phyloP scores from a whole-genome alignment of 306 rosid species.

The Trifolium pratense region DNA sequence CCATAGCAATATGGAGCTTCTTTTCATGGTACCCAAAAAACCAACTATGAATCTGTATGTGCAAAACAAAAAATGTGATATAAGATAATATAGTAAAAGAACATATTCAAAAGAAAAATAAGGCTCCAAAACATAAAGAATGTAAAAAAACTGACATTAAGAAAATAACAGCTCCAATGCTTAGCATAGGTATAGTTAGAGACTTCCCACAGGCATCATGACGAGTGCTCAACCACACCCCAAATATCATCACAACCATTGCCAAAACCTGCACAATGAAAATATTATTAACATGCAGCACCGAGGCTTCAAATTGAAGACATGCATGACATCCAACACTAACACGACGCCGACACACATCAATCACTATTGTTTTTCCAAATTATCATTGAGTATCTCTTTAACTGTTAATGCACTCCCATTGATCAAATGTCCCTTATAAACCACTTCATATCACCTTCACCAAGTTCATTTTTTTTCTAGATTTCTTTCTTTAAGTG shows the following conservation, averaged over 20 bases:
- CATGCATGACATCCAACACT: too few relatives aligned
- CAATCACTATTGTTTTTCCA: too few relatives aligned
- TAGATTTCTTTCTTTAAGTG: too few relatives aligned
- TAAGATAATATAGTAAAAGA: background rate
- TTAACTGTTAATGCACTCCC: too few relatives aligned
- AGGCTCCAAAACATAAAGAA: constrained; percentile 21
- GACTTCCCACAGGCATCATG: constrained; percentile 85
- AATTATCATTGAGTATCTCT: too few relatives aligned
- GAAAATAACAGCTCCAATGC: constrained; percentile 84
- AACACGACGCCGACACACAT: too few relatives aligned
- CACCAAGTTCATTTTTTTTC: too few relatives aligned
- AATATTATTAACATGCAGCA: background rate
- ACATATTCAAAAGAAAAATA: background rate
- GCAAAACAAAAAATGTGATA: constrained; percentile 37
- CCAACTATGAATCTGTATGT: constrained; percentile 85
- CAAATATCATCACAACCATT: constrained; percentile 72
- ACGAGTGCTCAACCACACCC: constrained; percentile 89
- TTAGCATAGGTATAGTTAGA: constrained; percentile 77
- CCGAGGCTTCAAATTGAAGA: too few relatives aligned
- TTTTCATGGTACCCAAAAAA: constrained; percentile 87
- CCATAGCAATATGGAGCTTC: constrained; percentile 76
- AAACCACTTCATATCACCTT: too few relatives aligned
- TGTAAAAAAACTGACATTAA: constrained; percentile 62
- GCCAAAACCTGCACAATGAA: constrained; percentile 70
- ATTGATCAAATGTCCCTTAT: too few relatives aligned